Evolutionary conservation across 768 basidiomycete genomes (phyloP).

Genomic region (Tulasnella sp.): DNA sequence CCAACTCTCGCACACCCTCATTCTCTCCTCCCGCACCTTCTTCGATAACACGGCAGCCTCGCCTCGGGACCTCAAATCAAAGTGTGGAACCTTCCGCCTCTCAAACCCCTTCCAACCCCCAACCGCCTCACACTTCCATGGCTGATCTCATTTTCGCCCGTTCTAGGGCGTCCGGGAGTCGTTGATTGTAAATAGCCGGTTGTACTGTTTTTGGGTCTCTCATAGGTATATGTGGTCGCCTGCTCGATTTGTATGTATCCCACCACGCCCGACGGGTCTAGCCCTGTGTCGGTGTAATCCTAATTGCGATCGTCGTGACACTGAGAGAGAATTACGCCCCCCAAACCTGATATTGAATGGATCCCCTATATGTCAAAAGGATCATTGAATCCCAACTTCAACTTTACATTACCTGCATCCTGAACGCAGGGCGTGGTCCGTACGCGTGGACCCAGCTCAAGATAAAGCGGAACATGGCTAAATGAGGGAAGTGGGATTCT

Average conservation of each 20-base stretch:
- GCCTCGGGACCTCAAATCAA: background rate
- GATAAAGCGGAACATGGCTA: background rate
- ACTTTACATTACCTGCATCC: background rate
- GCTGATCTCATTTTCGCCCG: slow-evolving; percentile 1
- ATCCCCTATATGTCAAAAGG: slow-evolving; percentile 1
- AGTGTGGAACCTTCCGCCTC: slow-evolving; percentile 3
- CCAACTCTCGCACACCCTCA: slow-evolving; percentile 8
- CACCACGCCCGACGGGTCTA: background rate
- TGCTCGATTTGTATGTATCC: background rate
- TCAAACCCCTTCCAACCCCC: background rate
- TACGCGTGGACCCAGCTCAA: background rate
- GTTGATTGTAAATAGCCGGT: background rate
- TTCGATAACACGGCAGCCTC: background rate
- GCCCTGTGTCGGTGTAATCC: background rate
- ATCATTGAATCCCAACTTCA: background rate
- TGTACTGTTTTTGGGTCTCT: background rate
- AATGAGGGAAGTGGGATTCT: background rate
- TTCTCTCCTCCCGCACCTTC: background rate
- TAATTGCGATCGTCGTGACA: slow-evolving; percentile 8
- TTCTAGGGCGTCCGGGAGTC: background rate
- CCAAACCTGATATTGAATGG: background rate
- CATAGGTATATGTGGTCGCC: background rate
- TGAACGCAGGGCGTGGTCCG: background rate
- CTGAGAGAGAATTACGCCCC: background rate
- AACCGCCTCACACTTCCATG: background rate